Conservation (phyloP, 345 rosid genomes). For the Mercurialis annua region DNA sequence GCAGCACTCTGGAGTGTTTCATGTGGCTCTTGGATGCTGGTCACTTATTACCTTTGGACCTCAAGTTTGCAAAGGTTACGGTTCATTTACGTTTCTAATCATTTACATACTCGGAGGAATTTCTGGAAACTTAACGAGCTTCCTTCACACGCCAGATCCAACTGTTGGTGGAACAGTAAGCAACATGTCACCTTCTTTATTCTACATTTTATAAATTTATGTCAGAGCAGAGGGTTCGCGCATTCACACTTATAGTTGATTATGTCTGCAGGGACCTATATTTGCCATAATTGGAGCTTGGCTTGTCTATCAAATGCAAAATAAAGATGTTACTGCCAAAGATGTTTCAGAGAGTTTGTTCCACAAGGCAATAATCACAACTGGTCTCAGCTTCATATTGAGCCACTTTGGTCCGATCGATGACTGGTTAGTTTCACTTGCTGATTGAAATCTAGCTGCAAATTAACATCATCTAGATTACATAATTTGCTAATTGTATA, state of each 20-base stretch:
- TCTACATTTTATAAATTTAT: neutral
- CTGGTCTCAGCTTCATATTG: conserved; percentile 62
- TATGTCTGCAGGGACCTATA: conserved; percentile 59
- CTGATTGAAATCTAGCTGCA: neutral
- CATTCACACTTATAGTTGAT: neutral
- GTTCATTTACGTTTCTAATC: conserved; percentile 66
- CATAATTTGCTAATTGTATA: neutral
- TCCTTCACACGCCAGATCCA: conserved; percentile 75
- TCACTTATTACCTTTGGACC: conserved; percentile 75
- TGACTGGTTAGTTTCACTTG: conserved; percentile 56
- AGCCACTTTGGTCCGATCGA: conserved; percentile 79
- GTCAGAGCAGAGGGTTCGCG: neutral
- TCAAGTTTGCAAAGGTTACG: conserved; percentile 68
- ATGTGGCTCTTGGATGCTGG: conserved; percentile 80
- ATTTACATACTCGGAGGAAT: conserved; percentile 84
- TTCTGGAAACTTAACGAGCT: conserved; percentile 82
- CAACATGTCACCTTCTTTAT: conserved; percentile 3
- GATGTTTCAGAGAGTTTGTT: conserved; percentile 54
- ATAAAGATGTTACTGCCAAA: conserved; percentile 46
- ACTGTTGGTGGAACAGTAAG: conserved; percentile 92
- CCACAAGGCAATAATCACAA: conserved; percentile 63
- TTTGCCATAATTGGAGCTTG: conserved; percentile 89
- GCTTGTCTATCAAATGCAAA: conserved; percentile 66
- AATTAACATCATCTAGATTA: neutral
- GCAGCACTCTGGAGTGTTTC: conserved; percentile 79